Conservation (phyloP, 176 grass and related monocot genomes). For the Cocos nucifera region DNA sequence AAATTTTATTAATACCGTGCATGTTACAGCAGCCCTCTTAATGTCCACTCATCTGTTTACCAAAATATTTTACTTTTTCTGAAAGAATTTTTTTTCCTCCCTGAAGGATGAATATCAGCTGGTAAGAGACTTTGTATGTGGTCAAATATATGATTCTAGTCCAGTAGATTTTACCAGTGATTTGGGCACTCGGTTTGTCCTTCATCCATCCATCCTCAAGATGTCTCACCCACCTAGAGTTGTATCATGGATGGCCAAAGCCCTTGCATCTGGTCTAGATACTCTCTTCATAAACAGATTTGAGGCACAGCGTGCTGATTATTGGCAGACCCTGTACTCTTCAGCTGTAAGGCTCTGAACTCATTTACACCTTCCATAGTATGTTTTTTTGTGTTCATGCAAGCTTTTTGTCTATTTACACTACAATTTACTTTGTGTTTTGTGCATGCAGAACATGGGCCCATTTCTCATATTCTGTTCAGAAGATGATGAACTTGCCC, state of each 20-base stretch:
- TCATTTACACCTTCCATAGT: background rate
- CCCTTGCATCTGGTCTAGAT: conserved; percentile 60
- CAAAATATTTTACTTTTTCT: background rate
- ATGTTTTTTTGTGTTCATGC: too few species aligned
- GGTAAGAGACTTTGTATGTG: conserved; percentile 73
- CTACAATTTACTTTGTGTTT: too few species aligned
- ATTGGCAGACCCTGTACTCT: conserved; percentile 81
- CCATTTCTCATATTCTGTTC: conserved; percentile 90
- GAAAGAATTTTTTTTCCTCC: conserved; percentile 2
- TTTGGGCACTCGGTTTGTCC: conserved; percentile 75
- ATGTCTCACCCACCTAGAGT: conserved; percentile 70
- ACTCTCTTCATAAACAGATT: conserved; percentile 81
- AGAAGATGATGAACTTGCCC: conserved; percentile 71
- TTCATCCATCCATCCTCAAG: conserved; percentile 84
- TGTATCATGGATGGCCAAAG: conserved; percentile 67
- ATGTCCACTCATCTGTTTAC: too few species aligned
- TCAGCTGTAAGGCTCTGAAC: conserved; percentile 63
- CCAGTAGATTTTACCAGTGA: conserved; percentile 97
- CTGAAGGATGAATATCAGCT: conserved; percentile 76
- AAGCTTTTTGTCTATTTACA: too few species aligned
- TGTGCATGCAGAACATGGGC: conserved; percentile 51
- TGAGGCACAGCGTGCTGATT: conserved; percentile 71
- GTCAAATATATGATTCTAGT: conserved; percentile 78
- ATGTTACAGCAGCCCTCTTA: too few species aligned
- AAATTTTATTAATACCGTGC: background rate